Evolutionary conservation across 805 yeast species (phyloP), one percentile per base, ranked within the genome.

Genomic region (Kregervanrija fluxuum): DNA sequence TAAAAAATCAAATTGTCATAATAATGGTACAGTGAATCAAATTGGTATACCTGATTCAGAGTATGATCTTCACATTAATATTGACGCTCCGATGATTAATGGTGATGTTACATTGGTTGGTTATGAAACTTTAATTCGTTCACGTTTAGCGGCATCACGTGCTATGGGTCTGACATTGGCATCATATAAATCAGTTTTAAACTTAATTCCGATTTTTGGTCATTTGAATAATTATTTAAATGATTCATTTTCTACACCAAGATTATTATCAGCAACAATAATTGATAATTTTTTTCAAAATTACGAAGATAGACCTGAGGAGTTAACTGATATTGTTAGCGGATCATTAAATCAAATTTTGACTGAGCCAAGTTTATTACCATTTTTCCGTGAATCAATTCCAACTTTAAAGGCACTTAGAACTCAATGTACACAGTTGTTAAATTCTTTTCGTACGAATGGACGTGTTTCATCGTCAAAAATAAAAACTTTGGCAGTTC

Each of bases 61-160:
- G 33, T 62, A 60, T 45, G 82, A 74, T 41, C 73, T 79, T 44
- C 76, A 77, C 47, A 82, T 88, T 42, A 89, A 91, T 59, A 90
- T 93, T 47, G 99, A 93, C 65, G 85, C 95, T 3, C 96, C 98
- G 4, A 82, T 93, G 62, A 77, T 85, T 47, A 76, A 80, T 38
- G 99, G 99, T 56, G 99, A 93, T 64, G 84, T 93, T 13, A 80
- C 89, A 44, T 69, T 93, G 28, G 79, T 93, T 32, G 96, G 95
- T 0, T 64, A 73, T 39, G 90, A 86, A 30, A 77, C 77, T 1
- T 76, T 93, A 46, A 69, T 88, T 32, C 73, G 83, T 40, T 85
- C 95, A 3, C 82, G 93, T 62, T 70, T 85, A 12, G 76, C 80
- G 11, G 85, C 90, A 4, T 81, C 96, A 0, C 68, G 67, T 33